A percentile compares a stretch with the other conserved stretches of the same genome.
Conservation (phyloP, 768 basidiomycete species). For the Serendipita sp. region DNA sequence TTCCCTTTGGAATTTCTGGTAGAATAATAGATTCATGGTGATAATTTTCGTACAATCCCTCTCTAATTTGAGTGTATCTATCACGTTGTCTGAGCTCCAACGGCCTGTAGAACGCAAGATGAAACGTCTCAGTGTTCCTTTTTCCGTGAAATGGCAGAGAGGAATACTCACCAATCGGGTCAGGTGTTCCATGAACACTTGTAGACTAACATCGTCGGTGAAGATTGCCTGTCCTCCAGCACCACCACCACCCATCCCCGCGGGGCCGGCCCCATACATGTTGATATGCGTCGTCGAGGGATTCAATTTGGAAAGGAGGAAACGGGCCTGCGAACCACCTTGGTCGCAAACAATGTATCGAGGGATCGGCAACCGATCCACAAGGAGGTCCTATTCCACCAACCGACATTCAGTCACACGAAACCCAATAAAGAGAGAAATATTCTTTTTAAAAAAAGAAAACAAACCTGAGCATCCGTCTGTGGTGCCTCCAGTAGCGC, state of each 20-base stretch:
- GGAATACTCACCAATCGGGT: constrained; percentile 48
- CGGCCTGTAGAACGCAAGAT: constrained; percentile 28
- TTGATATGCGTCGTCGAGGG: constrained; percentile 94
- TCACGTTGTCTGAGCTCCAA: constrained; percentile 52
- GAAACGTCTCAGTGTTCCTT: not conserved
- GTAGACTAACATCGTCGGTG: constrained; percentile 95
- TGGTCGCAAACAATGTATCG: constrained; percentile 97
- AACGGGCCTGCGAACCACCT: constrained; percentile 94
- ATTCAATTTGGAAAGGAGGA: constrained; percentile 89
- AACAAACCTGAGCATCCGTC: constrained; percentile 69
- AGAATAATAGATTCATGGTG: not conserved
- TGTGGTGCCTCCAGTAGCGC: constrained; percentile 78
- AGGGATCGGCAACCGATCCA: constrained; percentile 92
- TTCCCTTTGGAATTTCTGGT: not conserved
- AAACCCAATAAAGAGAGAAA: not conserved
- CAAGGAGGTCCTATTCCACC: constrained; percentile 59
- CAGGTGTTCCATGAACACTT: constrained; percentile 95
- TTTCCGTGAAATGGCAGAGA: not conserved
- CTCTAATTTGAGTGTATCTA: not conserved
- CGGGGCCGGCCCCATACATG: constrained; percentile 70
- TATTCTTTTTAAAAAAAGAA: no score
- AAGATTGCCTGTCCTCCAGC: constrained; percentile 64
- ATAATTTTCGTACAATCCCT: not conserved
- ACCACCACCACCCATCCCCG: constrained; percentile 37
- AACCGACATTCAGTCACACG: not conserved